Evolutionary conservation across 768 basidiomycete species (phyloP).

Genomic region (Tephrocybe sp.): DNA sequence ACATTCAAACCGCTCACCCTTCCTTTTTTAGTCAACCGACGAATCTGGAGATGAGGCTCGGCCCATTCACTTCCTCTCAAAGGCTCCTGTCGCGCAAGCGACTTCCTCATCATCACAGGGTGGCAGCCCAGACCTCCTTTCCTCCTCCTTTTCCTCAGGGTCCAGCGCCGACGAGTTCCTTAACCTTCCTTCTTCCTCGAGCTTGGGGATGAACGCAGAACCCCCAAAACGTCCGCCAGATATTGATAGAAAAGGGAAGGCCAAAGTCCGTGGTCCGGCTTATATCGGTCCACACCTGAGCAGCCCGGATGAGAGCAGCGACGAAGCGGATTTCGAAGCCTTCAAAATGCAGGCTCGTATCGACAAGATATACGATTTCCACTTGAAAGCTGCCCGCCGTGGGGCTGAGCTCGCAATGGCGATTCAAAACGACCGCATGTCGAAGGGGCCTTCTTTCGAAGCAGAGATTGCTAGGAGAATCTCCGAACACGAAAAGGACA

Average conservation of each 20-base stretch:
- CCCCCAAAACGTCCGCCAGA: slow-evolving; percentile 22
- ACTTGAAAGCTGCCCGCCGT: slow-evolving; percentile 42
- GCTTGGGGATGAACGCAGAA: slow-evolving; percentile 7
- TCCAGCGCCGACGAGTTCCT: slow-evolving; percentile 25
- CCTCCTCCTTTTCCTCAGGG: slow-evolving; percentile 17
- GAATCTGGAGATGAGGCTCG: slow-evolving; percentile 30
- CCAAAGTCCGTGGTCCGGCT: slow-evolving; percentile 24
- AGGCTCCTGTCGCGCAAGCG: slow-evolving; percentile 5
- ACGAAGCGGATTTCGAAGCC: slow-evolving; percentile 40
- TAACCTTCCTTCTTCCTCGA: slow-evolving; percentile 16
- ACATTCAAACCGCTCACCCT: slow-evolving; percentile 16
- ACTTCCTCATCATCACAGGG: slow-evolving; percentile 25
- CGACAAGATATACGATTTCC: slow-evolving; percentile 50
- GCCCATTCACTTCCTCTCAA: slow-evolving; percentile 16
- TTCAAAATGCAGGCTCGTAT: slow-evolving; percentile 48
- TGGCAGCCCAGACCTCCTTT: slow-evolving; percentile 21
- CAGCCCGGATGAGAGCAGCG: slow-evolving; percentile 30
- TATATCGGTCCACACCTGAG: slow-evolving; percentile 35
- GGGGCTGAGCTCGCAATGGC: slow-evolving; percentile 41
- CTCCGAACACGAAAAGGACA: slow-evolving; percentile 37
- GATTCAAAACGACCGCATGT: slow-evolving; percentile 35
- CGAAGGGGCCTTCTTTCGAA: slow-evolving; percentile 32
- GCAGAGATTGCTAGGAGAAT: slow-evolving; percentile 31
- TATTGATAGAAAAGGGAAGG: slow-evolving; percentile 16
- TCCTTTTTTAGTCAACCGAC: slow-evolving; percentile 24